These are phyloP conservation scores for Trebouxiophyceae sp. DNA, from an alignment of 163 green algal species.

Conservation along the genomic window DNA sequence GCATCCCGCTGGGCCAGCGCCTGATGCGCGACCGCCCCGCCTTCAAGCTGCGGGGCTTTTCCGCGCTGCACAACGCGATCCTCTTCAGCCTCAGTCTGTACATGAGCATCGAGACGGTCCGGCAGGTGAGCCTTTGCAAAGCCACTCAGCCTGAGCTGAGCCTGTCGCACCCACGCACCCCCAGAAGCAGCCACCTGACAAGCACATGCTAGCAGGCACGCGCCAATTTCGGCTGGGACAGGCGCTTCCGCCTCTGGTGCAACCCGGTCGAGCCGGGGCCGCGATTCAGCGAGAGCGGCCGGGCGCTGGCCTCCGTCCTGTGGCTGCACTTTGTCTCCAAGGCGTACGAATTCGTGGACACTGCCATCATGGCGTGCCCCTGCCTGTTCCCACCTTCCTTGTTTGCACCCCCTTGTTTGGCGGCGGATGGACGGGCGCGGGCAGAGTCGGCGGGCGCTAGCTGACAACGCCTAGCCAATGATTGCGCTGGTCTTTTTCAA, in stretches of 20 bases:
- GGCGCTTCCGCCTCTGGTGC: constrained; percentile 2
- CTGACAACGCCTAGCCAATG: no score
- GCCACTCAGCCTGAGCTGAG: neutral
- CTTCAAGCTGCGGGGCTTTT: constrained; percentile 23
- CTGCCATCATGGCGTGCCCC: constrained; percentile 38
- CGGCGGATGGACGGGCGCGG: no score
- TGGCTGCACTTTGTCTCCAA: constrained; percentile 44
- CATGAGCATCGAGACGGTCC: constrained; percentile 29
- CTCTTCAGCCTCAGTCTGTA: constrained; percentile 34
- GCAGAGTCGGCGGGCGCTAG: no score
- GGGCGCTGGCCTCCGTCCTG: constrained; percentile 24
- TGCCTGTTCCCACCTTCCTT: no score
- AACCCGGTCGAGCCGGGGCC: constrained; percentile 3
- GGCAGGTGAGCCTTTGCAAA: constrained; percentile 14
- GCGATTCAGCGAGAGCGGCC: constrained; percentile 19
- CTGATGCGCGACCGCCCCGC: constrained; percentile 29
- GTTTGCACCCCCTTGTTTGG: no score
- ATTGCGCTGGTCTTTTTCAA: no score
- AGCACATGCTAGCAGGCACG: neutral
- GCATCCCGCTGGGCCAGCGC: constrained; percentile 16
- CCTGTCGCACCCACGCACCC: neutral
- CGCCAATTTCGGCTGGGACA: constrained; percentile 21
- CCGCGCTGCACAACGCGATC: constrained; percentile 29
- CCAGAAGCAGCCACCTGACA: neutral
- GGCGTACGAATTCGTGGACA: constrained; percentile 48